A percentile compares a stretch with the other conserved stretches of the same genome.
Conservation (phyloP, 306 rosid species). For the Vigna nakashimae region DNA sequence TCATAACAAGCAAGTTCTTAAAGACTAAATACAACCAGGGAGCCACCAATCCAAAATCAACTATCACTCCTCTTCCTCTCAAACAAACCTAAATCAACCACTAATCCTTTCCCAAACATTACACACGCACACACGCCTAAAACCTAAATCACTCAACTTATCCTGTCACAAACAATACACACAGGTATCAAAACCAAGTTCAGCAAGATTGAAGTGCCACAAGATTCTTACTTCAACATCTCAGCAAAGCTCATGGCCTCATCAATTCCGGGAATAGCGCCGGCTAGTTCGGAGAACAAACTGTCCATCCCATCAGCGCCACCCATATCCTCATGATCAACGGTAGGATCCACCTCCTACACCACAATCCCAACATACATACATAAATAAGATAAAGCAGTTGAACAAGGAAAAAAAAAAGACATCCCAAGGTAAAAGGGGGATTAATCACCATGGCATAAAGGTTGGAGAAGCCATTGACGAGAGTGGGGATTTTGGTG, state of each 20-base stretch:
- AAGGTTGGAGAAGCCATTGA: slow-evolving; percentile 90
- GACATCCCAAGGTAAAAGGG: not conserved
- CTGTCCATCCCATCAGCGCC: slow-evolving; percentile 83
- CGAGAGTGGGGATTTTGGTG: slow-evolving; percentile 89
- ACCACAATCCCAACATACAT: not conserved
- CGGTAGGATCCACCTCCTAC: slow-evolving; percentile 97
- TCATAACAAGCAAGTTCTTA: not conserved
- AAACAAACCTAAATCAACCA: slow-evolving; percentile 3
- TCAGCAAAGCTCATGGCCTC: slow-evolving; percentile 99
- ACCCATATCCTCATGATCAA: slow-evolving; percentile 74
- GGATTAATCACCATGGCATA: slow-evolving; percentile 74
- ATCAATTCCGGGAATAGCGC: slow-evolving; percentile 98
- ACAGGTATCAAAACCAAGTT: slow-evolving; percentile 14
- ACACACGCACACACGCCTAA: not conserved
- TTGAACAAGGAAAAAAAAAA: not conserved
- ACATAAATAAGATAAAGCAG: not conserved
- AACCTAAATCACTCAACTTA: not conserved
- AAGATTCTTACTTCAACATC: slow-evolving; percentile 84
- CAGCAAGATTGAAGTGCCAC: not conserved
- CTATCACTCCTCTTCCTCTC: not conserved
- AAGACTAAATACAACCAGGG: not conserved
- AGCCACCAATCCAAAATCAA: not conserved
- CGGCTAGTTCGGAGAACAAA: slow-evolving; percentile 82
- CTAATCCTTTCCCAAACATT: not conserved
- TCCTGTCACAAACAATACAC: not conserved